Percentiles rank a stretch among this genome's conserved stretches.
Evolutionary conservation across 169 alveolate genomes (phyloP).

Genomic region (Eimeria acervulina): DNA sequence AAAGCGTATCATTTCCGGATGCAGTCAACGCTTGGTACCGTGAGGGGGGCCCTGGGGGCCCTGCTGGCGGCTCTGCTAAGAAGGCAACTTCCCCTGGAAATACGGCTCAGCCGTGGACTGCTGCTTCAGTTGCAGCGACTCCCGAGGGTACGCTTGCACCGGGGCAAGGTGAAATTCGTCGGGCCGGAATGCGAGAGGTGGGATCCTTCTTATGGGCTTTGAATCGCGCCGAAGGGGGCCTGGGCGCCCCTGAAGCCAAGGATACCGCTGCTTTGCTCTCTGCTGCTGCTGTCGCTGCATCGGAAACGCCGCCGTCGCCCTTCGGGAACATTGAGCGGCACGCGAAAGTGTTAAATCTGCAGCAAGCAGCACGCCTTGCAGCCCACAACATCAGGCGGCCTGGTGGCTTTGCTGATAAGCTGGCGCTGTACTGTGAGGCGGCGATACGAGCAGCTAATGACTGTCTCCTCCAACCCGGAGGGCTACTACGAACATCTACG

Average conservation of each 20-base stretch:
- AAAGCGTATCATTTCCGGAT: constrained; percentile 24
- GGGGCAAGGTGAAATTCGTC: constrained; percentile 5
- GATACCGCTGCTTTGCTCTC: neutral
- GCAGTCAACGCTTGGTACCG: constrained; percentile 4
- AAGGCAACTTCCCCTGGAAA: neutral
- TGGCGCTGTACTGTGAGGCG: constrained; percentile 64
- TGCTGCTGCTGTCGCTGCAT: neutral
- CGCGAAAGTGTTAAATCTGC: constrained; percentile 2
- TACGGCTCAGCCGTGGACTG: neutral
- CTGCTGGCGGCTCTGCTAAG: neutral
- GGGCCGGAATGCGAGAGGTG: constrained; percentile 56
- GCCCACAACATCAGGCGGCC: constrained; percentile 33
- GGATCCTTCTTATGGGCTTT: constrained; percentile 59
- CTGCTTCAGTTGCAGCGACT: neutral
- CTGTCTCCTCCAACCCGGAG: constrained; percentile 8
- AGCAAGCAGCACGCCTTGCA: constrained; percentile 42
- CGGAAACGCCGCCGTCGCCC: neutral
- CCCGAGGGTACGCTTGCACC: neutral
- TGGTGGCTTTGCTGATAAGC: constrained; percentile 63
- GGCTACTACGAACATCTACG: neutral
- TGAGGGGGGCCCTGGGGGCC: neutral
- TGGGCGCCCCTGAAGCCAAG: constrained; percentile 5
- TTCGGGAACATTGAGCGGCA: neutral
- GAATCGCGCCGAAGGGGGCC: constrained; percentile 50
- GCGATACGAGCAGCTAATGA: constrained; percentile 53